A percentile compares a stretch with the other conserved stretches of the same genome.
Evolutionary conservation across 2,329 filamentous ascomycete genomes (phyloP).

Genomic region (Aureobasidium subglaciale): DNA sequence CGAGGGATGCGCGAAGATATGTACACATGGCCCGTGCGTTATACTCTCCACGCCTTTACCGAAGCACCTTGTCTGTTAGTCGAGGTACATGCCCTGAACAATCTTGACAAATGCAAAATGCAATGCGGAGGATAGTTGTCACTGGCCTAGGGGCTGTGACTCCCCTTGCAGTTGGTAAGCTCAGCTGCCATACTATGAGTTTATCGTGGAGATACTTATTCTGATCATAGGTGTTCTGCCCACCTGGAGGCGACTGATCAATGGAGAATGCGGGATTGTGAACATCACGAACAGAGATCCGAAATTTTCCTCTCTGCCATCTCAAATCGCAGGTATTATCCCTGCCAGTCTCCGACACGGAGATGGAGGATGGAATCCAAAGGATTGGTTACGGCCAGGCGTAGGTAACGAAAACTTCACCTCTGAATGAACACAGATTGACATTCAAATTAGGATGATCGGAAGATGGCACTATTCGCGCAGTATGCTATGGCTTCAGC

Average conservation of each 20-base stretch:
- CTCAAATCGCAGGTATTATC: slow-evolving; percentile 77
- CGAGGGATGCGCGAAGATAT: not conserved
- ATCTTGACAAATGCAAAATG: slow-evolving; percentile 25
- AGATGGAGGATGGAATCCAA: slow-evolving; percentile 40
- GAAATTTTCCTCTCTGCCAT: slow-evolving; percentile 67
- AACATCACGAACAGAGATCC: slow-evolving; percentile 59
- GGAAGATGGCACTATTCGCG: slow-evolving; percentile 83
- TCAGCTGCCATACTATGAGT: not conserved
- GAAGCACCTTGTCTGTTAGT: not conserved
- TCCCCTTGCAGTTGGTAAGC: slow-evolving; percentile 29
- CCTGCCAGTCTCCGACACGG: slow-evolving; percentile 48
- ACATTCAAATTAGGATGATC: slow-evolving; percentile 51
- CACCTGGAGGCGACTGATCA: slow-evolving; percentile 75
- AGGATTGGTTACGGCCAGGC: slow-evolving; percentile 37
- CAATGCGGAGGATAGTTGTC: slow-evolving; percentile 45
- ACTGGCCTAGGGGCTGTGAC: slow-evolving; percentile 44
- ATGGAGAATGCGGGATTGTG: slow-evolving; percentile 71
- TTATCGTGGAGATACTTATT: not conserved
- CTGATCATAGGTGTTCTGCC: slow-evolving; percentile 51
- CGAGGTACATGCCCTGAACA: not conserved
- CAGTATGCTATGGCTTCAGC: slow-evolving; percentile 86
- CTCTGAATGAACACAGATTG: not conserved
- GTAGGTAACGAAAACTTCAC: slow-evolving; percentile 29
- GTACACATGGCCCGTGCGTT: not conserved
- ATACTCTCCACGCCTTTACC: not conserved